Percentiles rank a stretch among this genome's conserved stretches.
Conservation (phyloP, 73 alveolate species). For the Stentor roeselii region DNA sequence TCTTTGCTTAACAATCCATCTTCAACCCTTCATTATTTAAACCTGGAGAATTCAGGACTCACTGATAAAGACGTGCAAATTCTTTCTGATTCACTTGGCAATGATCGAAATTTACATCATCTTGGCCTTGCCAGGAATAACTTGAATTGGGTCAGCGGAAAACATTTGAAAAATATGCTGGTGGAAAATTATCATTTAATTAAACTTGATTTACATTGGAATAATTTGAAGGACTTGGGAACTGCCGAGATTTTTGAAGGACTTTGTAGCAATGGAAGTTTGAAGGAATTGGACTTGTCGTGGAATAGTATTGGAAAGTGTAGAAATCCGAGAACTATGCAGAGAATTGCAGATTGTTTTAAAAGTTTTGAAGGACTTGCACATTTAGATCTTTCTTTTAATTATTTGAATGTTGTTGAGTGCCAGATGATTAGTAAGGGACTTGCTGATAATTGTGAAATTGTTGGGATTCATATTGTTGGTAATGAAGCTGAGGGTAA, state of each 20-base stretch:
- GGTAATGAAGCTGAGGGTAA: constrained; percentile 11
- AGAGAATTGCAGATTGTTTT: not conserved
- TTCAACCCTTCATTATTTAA: not conserved
- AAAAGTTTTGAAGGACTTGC: not conserved
- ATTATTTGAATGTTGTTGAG: not conserved
- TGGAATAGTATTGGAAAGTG: not conserved
- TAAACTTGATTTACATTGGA: not conserved
- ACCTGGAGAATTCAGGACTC: not conserved
- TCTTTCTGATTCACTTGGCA: not conserved
- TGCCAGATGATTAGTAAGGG: not conserved
- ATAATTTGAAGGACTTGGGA: not conserved
- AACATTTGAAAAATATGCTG: too few relatives aligned
- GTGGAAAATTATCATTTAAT: too few relatives aligned
- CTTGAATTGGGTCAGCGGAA: not conserved
- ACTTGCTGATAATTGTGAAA: not conserved
- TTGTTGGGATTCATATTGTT: not conserved
- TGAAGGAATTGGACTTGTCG: not conserved
- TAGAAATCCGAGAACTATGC: not conserved
- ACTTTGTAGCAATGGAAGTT: not conserved
- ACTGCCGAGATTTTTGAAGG: not conserved
- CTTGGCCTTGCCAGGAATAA: not conserved
- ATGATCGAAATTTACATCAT: not conserved
- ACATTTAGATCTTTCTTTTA: constrained; percentile 4
- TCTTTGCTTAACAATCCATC: too few relatives aligned
- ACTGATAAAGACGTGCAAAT: not conserved